Conservation (phyloP, 2,329 filamentous ascomycete genomes). For the Gremmenia infestans region DNA sequence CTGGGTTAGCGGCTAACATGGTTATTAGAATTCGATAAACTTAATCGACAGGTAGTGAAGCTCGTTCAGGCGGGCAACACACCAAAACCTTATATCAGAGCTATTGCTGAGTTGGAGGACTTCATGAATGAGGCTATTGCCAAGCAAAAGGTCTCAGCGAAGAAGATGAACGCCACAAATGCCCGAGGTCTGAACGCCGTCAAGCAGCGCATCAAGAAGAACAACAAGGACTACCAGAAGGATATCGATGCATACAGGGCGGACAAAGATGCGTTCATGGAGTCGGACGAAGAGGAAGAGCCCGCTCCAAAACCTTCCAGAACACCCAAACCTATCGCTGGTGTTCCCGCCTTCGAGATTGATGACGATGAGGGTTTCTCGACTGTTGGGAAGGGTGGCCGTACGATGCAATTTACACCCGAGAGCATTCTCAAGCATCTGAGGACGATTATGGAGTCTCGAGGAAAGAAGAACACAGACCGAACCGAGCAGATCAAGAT, state of each 20-base stretch:
- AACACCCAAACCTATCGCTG: slow-evolving; percentile 45
- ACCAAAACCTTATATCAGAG: slow-evolving; percentile 90
- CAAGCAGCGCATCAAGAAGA: slow-evolving; percentile 98
- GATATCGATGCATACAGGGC: slow-evolving; percentile 84
- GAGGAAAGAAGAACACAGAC: slow-evolving; percentile 99
- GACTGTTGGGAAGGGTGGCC: slow-evolving; percentile 83
- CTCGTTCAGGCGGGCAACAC: slow-evolving; percentile 70
- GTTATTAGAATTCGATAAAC: slow-evolving; percentile 79
- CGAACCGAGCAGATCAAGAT: slow-evolving; percentile 89
- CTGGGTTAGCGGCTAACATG: slow-evolving; percentile 15
- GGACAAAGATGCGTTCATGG: slow-evolving; percentile 84
- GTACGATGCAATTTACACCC: slow-evolving; percentile 84
- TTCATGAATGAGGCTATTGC: slow-evolving; percentile 88
- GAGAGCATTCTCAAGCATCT: slow-evolving; percentile 99
- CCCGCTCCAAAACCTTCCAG: slow-evolving; percentile 45
- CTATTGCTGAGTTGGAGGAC: slow-evolving; percentile 89
- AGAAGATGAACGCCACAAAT: slow-evolving; percentile 98
- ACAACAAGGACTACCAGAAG: slow-evolving; percentile 87
- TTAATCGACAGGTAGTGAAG: slow-evolving; percentile 81
- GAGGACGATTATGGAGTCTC: slow-evolving; percentile 84
- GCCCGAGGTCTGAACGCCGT: slow-evolving; percentile 92
- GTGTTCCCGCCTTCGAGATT: slow-evolving; percentile 41
- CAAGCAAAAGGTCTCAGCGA: slow-evolving; percentile 91
- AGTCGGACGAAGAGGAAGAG: slow-evolving; percentile 73
- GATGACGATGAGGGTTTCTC: slow-evolving; percentile 83